A percentile compares a stretch with the other conserved stretches of the same genome.
Evolutionary conservation across 768 basidiomycete species (phyloP).

Genomic region (Boletellus sp.): DNA sequence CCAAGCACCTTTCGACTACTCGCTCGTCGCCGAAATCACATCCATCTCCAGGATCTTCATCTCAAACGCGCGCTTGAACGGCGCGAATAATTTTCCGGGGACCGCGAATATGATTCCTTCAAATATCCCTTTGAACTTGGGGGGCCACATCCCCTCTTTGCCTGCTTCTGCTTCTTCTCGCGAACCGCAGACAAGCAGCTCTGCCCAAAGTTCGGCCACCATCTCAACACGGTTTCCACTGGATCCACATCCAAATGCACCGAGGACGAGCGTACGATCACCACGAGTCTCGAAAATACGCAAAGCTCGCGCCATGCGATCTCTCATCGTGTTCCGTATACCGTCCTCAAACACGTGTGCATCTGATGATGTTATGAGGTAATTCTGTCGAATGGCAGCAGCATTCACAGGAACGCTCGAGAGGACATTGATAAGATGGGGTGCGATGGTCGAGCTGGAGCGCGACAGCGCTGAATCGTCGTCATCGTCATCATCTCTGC

Average conservation of each 20-base stretch:
- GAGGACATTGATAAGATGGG: conserved; percentile 38
- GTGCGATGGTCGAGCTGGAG: conserved; percentile 32
- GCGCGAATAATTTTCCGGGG: conserved; percentile 33
- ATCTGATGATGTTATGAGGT: conserved; percentile 33
- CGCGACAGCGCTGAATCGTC: conserved; percentile 6
- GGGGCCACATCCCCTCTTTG: conserved; percentile 16
- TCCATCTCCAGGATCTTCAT: conserved; percentile 38
- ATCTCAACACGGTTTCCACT: conserved; percentile 40
- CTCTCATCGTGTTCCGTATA: conserved; percentile 41
- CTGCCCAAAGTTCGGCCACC: conserved; percentile 45
- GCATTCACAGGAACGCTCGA: conserved; percentile 44
- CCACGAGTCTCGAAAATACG: conserved; percentile 42
- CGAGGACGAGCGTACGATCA: conserved; percentile 38
- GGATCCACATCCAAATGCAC: conserved; percentile 44
- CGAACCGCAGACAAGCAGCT: conserved; percentile 38
- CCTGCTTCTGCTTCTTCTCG: conserved; percentile 18
- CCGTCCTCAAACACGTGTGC: conserved; percentile 35
- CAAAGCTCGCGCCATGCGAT: conserved; percentile 46
- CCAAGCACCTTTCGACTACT: conserved; percentile 8
- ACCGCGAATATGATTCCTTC: conserved; percentile 43
- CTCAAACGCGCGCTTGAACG: conserved; percentile 40
- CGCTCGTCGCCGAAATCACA: conserved; percentile 28
- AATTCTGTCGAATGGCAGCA: conserved; percentile 38
- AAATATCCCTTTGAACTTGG: conserved; percentile 40
- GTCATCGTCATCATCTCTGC: conserved; percentile 35